Percentiles rank a stretch among this genome's conserved stretches.
Evolutionary conservation across 495 filamentous ascomycete genomes (phyloP).

Genomic region (Podospora bellae-mahoneyi): DNA sequence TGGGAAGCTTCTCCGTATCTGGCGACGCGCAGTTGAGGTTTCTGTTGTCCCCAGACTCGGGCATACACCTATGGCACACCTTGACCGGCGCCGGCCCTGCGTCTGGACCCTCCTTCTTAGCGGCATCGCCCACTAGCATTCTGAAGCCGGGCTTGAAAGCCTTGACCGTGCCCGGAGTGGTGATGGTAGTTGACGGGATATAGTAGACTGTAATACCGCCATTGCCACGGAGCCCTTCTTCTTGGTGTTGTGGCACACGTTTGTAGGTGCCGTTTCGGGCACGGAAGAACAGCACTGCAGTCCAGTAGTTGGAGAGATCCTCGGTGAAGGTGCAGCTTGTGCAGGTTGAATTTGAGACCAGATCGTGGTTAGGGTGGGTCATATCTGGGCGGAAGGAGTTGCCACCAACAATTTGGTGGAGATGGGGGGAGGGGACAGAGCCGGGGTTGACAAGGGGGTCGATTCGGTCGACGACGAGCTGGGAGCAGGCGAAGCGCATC

Average conservation of each 20-base stretch:
- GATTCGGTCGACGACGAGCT: conserved; percentile 19
- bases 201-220: conserved; percentile 50
- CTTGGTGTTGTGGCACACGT: conserved; percentile 43
- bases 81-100: conserved; percentile 24
- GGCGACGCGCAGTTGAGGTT: conserved; percentile 45
- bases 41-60: conserved; percentile 41
- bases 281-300: conserved; percentile 42
- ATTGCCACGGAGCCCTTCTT: conserved; percentile 38
- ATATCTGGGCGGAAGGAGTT: conserved; percentile 43
- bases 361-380: conserved; percentile 35
- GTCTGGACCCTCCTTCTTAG: conserved; percentile 22
- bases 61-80: conserved; percentile 46
- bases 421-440: conserved; percentile 35
- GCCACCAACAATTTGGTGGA: conserved; percentile 43
- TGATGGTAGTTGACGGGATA: conserved; percentile 44
- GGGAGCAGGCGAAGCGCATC: conserved; percentile 45
- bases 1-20: conserved; percentile 43
- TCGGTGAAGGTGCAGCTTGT: conserved; percentile 42
- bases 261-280: conserved; percentile 45
- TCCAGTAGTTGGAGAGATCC: conserved; percentile 49
- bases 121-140: conserved; percentile 40
- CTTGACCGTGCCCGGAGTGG: conserved; percentile 35
- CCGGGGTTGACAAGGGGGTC: conserved; percentile 43
- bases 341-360: conserved; percentile 36
- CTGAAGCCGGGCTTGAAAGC: conserved; percentile 46